Evolutionary conservation across 2,329 filamentous ascomycete species (phyloP).

Genomic region (Fonsecaea pedrosoi): DNA sequence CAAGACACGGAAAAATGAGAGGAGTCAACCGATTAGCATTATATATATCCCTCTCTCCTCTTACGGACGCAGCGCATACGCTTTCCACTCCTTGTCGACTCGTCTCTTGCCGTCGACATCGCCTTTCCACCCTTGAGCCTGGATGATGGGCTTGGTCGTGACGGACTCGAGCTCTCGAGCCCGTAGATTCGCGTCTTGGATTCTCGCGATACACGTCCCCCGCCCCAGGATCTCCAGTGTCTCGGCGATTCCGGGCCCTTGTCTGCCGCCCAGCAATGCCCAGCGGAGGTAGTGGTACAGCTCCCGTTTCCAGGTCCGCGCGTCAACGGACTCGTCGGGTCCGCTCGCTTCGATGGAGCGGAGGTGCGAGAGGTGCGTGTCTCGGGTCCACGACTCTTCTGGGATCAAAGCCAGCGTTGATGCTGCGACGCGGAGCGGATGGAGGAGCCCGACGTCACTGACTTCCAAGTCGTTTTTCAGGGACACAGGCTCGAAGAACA

Average conservation of each 20-base stretch:
- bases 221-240: slow-evolving; percentile 64
- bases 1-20: background rate
- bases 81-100: slow-evolving; percentile 34
- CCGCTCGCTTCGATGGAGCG: slow-evolving; percentile 20
- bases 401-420: slow-evolving; percentile 53
- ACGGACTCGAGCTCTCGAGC: slow-evolving; percentile 26
- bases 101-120: slow-evolving; percentile 35
- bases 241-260: slow-evolving; percentile 61
- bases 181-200: slow-evolving; percentile 50
- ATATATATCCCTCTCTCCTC: background rate
- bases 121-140: slow-evolving; percentile 25
- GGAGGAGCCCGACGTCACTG: slow-evolving; percentile 35
- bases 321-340: slow-evolving; percentile 8
- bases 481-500: slow-evolving; percentile 60
- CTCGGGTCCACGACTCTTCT: slow-evolving; percentile 48
- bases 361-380: slow-evolving; percentile 51
- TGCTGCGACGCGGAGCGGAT: slow-evolving; percentile 54
- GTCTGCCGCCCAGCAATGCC: slow-evolving; percentile 60
- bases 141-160: slow-evolving; percentile 17
- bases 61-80: slow-evolving; percentile 23
- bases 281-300: slow-evolving; percentile 64
- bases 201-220: slow-evolving; percentile 55
- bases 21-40: background rate
- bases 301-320: slow-evolving; percentile 47
- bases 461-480: slow-evolving; percentile 38